A percentile compares a stretch with the other conserved stretches of the same genome.
Conservation (phyloP, 73 alveolate species). For the Tetrahymena borealis region DNA sequence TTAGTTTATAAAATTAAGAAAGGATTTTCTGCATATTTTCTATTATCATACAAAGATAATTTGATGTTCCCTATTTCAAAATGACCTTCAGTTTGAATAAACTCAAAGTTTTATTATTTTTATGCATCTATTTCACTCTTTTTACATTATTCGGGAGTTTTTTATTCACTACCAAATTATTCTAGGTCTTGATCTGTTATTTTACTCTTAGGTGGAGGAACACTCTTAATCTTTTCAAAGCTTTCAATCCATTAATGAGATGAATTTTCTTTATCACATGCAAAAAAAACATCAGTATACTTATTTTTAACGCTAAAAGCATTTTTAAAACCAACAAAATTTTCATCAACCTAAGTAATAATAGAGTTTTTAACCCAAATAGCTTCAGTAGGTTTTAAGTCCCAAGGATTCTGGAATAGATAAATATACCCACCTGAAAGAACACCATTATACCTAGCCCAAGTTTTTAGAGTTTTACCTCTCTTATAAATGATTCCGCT, state of each 20-base stretch:
- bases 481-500: neutral
- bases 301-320: slow-evolving; percentile 28
- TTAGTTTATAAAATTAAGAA: neutral
- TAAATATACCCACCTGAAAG: slow-evolving; percentile 40
- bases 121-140: neutral
- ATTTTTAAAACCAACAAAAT: slow-evolving; percentile 8
- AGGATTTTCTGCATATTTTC: neutral
- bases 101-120: neutral
- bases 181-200: neutral
- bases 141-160: too few relatives aligned
- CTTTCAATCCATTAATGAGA: slow-evolving; percentile 17
- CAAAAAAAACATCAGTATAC: slow-evolving; percentile 11
- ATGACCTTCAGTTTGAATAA: neutral
- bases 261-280: slow-evolving; percentile 4
- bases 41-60: neutral
- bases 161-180: neutral
- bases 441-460: slow-evolving; percentile 32
- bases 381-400: neutral
- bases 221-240: slow-evolving; percentile 23
- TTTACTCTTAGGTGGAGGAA: neutral
- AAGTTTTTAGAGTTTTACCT: neutral
- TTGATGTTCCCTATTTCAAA: neutral
- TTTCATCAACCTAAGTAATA: neutral
- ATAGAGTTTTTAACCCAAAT: slow-evolving; percentile 34
- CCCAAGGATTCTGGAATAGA: slow-evolving; percentile 10